Evolutionary conservation across 2,329 filamentous ascomycete species (phyloP).

Genomic region (Shiraia sp.): DNA sequence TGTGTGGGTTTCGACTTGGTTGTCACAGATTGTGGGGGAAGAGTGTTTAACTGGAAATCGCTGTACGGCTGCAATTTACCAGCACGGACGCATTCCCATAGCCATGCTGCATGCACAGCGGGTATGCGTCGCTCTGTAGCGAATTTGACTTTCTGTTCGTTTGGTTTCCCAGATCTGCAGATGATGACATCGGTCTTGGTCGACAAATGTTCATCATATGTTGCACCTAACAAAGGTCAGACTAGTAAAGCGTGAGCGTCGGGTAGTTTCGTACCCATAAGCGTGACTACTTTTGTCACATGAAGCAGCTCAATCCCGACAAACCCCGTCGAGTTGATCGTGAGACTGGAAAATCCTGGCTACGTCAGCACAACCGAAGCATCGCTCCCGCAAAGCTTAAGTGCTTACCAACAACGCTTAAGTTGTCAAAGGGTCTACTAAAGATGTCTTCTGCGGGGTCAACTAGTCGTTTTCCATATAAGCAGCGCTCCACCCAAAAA

Average conservation of each 20-base stretch:
- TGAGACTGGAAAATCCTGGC: constrained; percentile 67
- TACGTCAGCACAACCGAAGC: constrained; percentile 19
- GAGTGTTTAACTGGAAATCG: constrained; percentile 41
- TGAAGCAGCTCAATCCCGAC: constrained; percentile 83
- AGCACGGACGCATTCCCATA: constrained; percentile 75
- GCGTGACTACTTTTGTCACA: constrained; percentile 72
- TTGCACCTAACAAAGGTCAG: constrained; percentile 60
- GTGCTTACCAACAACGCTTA: constrained; percentile 62
- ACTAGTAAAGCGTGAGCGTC: constrained; percentile 2
- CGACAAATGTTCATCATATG: constrained; percentile 77
- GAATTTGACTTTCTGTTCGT: constrained; percentile 76
- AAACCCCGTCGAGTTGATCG: constrained; percentile 81
- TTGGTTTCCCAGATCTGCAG: constrained; percentile 63
- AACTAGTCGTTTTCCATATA: constrained; percentile 74
- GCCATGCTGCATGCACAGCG: constrained; percentile 80
- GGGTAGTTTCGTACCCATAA: constrained; percentile 61
- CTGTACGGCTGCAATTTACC: constrained; percentile 54
- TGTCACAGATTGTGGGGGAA: constrained; percentile 18
- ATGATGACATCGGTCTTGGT: constrained; percentile 75
- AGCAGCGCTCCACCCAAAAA: constrained; percentile 89
- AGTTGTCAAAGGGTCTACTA: constrained; percentile 73
- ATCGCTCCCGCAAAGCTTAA: constrained; percentile 4
- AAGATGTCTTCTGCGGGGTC: constrained; percentile 72
- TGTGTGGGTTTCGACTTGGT: constrained; percentile 13
- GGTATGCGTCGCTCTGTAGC: constrained; percentile 76